phyloP scores from a whole-genome alignment of 1,139 yeast genomes.

The Pichia sp. region DNA sequence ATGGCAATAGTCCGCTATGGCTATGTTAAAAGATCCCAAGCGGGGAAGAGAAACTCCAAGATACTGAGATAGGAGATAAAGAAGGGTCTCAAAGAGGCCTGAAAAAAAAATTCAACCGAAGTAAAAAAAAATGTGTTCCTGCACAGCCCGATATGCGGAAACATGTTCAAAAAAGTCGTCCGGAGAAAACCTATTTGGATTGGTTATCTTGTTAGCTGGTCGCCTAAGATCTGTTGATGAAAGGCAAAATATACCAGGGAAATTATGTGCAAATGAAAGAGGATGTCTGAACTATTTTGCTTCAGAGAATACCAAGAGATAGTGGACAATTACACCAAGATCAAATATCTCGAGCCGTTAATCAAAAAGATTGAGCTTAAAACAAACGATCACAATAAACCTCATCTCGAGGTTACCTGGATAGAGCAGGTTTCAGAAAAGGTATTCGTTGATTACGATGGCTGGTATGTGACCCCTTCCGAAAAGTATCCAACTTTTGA shows the following conservation, averaged over 20 bases:
- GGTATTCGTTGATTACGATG: slow-evolving; percentile 21
- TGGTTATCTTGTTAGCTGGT: too few relatives aligned
- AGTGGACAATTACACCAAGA: slow-evolving; percentile 5
- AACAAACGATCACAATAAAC: background rate
- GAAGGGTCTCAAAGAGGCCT: background rate
- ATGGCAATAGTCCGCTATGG: background rate
- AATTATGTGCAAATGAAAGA: too few relatives aligned
- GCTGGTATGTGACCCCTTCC: slow-evolving; percentile 22
- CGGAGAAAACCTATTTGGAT: too few relatives aligned
- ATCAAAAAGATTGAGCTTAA: slow-evolving; percentile 1
- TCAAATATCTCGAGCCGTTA: slow-evolving; percentile 10
- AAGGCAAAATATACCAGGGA: too few relatives aligned
- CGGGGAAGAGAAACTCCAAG: background rate
- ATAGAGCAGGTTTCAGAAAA: slow-evolving; percentile 4
- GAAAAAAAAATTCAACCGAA: background rate
- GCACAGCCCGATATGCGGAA: background rate
- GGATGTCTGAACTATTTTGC: background rate
- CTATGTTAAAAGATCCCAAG: too few relatives aligned
- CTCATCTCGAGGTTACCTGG: slow-evolving; percentile 10
- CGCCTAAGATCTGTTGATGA: too few relatives aligned
- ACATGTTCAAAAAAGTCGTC: background rate
- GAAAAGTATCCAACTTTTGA: slow-evolving; percentile 29
- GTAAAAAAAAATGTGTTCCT: background rate
- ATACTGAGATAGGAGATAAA: background rate
- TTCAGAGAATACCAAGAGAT: slow-evolving; percentile 7